Evolutionary conservation across 257 asterid genomes (phyloP).

Genomic region (Eucommia ulmoides): DNA sequence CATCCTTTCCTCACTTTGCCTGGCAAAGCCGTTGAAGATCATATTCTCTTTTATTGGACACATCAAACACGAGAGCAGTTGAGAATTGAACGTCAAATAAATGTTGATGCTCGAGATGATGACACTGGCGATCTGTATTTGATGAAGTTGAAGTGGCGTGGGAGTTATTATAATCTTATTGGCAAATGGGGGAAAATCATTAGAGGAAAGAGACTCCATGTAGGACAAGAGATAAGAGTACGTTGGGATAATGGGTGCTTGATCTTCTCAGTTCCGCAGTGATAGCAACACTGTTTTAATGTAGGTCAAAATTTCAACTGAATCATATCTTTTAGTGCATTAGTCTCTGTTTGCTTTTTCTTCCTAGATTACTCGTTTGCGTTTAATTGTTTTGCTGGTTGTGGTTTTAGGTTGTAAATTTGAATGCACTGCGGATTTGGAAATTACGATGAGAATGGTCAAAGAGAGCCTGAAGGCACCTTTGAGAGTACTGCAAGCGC

Average conservation of each 20-base stretch:
- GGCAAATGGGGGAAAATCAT: conserved; percentile 52
- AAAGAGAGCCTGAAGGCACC: no score
- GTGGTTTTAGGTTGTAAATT: no score
- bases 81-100: conserved; percentile 36
- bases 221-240: conserved; percentile 40
- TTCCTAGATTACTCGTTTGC: no score
- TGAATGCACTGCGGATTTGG: no score
- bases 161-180: conserved; percentile 35
- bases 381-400: no score
- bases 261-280: conserved; percentile 41
- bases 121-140: conserved; percentile 36
- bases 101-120: conserved; percentile 38
- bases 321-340: no score
- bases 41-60: conserved; percentile 39
- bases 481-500: no score
- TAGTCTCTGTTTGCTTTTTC: no score
- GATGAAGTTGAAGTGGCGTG: conserved; percentile 46
- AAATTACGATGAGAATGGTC: no score
- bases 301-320: no score
- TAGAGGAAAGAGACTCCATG: conserved; percentile 37
- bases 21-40: conserved; percentile 47
- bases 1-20: conserved; percentile 48
- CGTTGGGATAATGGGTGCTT: conserved; percentile 47
- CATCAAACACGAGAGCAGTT: conserved; percentile 38
- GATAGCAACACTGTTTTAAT: conserved; percentile 9